These are phyloP conservation scores for Kwoniella bestiolae DNA, from an alignment of 768 basidiomycete species.

Conservation along the genomic window DNA sequence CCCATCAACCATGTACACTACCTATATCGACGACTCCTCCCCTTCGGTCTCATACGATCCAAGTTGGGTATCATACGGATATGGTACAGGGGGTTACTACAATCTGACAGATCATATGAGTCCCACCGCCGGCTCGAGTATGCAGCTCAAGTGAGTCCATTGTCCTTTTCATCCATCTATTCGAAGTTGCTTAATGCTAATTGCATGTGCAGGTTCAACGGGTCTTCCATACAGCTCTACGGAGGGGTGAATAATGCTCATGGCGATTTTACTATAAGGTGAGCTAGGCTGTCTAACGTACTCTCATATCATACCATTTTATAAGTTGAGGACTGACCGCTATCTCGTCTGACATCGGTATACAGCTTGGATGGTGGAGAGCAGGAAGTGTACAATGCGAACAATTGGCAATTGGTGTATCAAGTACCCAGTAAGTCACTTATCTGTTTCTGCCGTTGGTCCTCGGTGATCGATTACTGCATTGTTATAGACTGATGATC, in stretches of 20 bases:
- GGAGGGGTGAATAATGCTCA: constrained; percentile 33
- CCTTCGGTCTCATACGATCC: constrained; percentile 24
- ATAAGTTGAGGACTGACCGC: not conserved
- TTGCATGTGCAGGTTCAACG: constrained; percentile 10
- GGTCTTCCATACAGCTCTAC: constrained; percentile 24
- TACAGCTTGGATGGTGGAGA: constrained; percentile 23
- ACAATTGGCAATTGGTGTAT: constrained; percentile 12
- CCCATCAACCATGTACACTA: constrained; percentile 16
- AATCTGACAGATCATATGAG: constrained; percentile 12
- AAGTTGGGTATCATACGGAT: constrained; percentile 10
- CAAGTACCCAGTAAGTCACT: constrained; percentile 16
- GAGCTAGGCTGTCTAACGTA: not conserved
- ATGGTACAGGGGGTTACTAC: constrained; percentile 16
- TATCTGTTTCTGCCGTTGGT: too few relatives aligned
- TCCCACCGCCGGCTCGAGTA: not conserved
- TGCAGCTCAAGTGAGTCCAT: constrained; percentile 13
- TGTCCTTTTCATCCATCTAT: not conserved
- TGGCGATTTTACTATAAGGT: constrained; percentile 34
- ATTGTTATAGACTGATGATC: not conserved
- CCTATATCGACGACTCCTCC: constrained; percentile 34
- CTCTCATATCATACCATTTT: not conserved
- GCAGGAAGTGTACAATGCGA: constrained; percentile 9
- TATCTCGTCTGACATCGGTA: not conserved
- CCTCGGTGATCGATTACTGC: not conserved
- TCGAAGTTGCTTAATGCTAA: not conserved